Evolutionary conservation across 768 basidiomycete genomes (phyloP).

Genomic region (Ramaria rubella): DNA sequence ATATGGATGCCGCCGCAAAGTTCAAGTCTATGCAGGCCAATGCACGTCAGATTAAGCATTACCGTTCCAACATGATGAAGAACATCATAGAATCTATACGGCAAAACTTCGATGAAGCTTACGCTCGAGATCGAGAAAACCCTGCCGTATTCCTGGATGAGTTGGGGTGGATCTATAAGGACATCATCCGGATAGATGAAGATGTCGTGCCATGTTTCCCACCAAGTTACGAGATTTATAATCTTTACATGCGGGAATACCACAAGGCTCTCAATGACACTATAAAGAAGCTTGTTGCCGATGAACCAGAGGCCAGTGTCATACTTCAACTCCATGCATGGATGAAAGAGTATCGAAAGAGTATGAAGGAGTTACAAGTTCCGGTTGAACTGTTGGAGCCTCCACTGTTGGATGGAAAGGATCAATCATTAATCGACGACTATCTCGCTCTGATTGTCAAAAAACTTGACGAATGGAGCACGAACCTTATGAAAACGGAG

Average conservation of each 20-base stretch:
- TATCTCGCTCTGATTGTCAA: constrained; percentile 89
- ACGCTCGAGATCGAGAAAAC: constrained; percentile 52
- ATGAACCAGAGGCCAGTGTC: constrained; percentile 82
- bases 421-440: constrained; percentile 89
- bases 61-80: constrained; percentile 82
- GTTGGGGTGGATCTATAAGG: constrained; percentile 89
- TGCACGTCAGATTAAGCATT: constrained; percentile 90
- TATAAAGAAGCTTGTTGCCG: constrained; percentile 60
- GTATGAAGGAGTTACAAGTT: constrained; percentile 90
- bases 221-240: constrained; percentile 82
- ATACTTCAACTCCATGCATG: constrained; percentile 84
- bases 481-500: constrained; percentile 90
- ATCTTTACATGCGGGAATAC: constrained; percentile 78
- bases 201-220: constrained; percentile 91
- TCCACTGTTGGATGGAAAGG: constrained; percentile 89
- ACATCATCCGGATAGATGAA: constrained; percentile 86
- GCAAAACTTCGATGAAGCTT: constrained; percentile 61
- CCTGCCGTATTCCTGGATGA: constrained; percentile 69
- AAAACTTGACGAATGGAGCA: constrained; percentile 96
- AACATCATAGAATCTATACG: constrained; percentile 74
- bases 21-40: constrained; percentile 92
- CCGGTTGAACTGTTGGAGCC: constrained; percentile 79
- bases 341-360: constrained; percentile 92
- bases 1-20: constrained; percentile 86
- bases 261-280: constrained; percentile 77